phyloP scores from a whole-genome alignment of 495 filamentous ascomycete genomes.

The Chaetomidium leptoderma region DNA sequence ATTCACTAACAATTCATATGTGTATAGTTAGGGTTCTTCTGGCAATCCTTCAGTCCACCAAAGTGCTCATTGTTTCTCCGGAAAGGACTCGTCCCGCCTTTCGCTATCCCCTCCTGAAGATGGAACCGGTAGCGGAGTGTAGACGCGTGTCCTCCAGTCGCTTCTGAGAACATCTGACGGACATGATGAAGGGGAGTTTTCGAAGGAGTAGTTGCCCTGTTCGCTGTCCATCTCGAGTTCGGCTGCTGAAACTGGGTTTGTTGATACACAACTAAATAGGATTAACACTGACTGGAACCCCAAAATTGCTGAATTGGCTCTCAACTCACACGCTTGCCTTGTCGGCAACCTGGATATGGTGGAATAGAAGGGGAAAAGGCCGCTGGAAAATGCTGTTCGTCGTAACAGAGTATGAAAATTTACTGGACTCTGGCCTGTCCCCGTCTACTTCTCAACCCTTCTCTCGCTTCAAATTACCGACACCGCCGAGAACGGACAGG shows the following conservation, averaged over 20 bases:
- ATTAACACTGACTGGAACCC: no score
- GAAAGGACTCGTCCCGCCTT: background rate
- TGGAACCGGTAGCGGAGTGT: conserved; percentile 3
- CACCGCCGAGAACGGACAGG: no score
- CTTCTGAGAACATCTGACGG: background rate
- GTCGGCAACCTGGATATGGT: background rate
- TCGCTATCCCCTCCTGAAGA: background rate
- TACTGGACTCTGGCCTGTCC: no score
- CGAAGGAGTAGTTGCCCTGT: conserved; percentile 8
- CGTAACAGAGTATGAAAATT: no score
- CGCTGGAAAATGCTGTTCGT: no score
- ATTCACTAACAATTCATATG: no score
- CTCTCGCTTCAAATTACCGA: no score
- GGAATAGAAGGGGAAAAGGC: no score
- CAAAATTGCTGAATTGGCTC: no score
- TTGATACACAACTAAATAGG: background rate
- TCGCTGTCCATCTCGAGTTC: conserved; percentile 8
- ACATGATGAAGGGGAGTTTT: background rate
- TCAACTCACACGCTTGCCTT: background rate
- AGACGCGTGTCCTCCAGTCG: conserved; percentile 14
- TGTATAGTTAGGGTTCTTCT: background rate
- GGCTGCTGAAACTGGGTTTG: background rate
- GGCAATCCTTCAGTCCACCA: background rate
- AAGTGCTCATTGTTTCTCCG: background rate
- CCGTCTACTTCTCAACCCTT: no score